Evolutionary conservation across 164 flowering plant species (phyloP).

Genomic region (Vitis riparia): DNA sequence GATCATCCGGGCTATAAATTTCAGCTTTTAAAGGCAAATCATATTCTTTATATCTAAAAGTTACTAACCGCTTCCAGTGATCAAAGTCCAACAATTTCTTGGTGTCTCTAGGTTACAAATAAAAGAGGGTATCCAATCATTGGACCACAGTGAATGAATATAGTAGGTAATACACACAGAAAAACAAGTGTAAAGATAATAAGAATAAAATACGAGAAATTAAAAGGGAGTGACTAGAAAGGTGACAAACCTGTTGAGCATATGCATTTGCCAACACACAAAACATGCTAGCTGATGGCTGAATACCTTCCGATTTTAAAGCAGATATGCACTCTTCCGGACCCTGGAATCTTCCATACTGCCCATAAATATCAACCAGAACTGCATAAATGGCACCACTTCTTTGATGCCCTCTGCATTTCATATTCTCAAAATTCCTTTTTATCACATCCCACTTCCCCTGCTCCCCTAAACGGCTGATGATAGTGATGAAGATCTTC

Average conservation of each 20-base stretch:
- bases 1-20: too few species aligned
- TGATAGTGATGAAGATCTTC: conserved; percentile 64
- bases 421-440: conserved; percentile 63
- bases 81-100: too few species aligned
- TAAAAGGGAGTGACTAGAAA: background rate
- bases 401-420: conserved; percentile 41
- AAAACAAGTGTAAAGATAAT: background rate
- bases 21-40: too few species aligned
- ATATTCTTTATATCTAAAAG: too few species aligned
- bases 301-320: conserved; percentile 59
- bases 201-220: background rate
- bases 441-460: conserved; percentile 77
- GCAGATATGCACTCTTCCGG: conserved; percentile 62
- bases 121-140: too few species aligned
- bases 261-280: conserved; percentile 80
- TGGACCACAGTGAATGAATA: too few species aligned
- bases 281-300: conserved; percentile 49
- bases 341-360: conserved; percentile 68
- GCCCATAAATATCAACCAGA: conserved; percentile 83
- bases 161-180: background rate
- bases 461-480: conserved; percentile 69
- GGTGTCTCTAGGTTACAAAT: too few species aligned
- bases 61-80: too few species aligned
- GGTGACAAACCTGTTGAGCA: conserved; percentile 68
- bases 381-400: conserved; percentile 65